phyloP scores from a whole-genome alignment of 192 early-diverging fungal species.

The Coemansia guatemalensis region DNA sequence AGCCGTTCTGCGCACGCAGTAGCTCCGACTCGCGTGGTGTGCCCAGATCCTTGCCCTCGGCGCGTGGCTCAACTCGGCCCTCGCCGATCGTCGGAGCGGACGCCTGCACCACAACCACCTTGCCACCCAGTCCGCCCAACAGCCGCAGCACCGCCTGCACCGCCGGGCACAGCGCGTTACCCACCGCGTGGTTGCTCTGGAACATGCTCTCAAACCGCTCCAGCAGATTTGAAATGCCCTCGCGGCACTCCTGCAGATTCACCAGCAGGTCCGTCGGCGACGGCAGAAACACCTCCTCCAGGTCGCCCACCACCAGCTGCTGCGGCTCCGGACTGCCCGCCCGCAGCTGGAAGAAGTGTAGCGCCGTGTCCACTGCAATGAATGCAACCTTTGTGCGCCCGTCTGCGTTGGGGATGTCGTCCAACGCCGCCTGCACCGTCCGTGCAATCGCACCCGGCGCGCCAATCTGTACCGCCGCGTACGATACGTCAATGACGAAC shows the following conservation, averaged over 20 bases:
- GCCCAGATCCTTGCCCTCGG: constrained; percentile 84
- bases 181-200: constrained; percentile 72
- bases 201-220: constrained; percentile 81
- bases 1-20: constrained; percentile 77
- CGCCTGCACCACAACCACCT: constrained; percentile 80
- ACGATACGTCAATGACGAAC: constrained; percentile 94
- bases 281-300: constrained; percentile 89
- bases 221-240: constrained; percentile 71
- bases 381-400: constrained; percentile 86
- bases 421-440: constrained; percentile 79
- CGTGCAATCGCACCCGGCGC: constrained; percentile 78
- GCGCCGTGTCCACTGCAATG: constrained; percentile 81
- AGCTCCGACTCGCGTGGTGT: constrained; percentile 88
- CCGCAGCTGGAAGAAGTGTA: constrained; percentile 92
- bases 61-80: constrained; percentile 77
- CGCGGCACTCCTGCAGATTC: constrained; percentile 79
- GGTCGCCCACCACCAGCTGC: constrained; percentile 90
- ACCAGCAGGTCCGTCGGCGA: constrained; percentile 88
- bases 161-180: constrained; percentile 81
- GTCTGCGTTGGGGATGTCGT: constrained; percentile 85
- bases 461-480: constrained; percentile 81
- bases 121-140: constrained; percentile 83
- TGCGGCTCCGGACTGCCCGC: constrained; percentile 76
- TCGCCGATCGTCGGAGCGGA: constrained; percentile 80
- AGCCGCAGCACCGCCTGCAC: constrained; percentile 81